Percentiles rank a stretch among this genome's conserved stretches.
These are phyloP conservation scores for Raddia guianensis DNA, from an alignment of 176 grass and related monocot genomes.

Conservation along the genomic window DNA sequence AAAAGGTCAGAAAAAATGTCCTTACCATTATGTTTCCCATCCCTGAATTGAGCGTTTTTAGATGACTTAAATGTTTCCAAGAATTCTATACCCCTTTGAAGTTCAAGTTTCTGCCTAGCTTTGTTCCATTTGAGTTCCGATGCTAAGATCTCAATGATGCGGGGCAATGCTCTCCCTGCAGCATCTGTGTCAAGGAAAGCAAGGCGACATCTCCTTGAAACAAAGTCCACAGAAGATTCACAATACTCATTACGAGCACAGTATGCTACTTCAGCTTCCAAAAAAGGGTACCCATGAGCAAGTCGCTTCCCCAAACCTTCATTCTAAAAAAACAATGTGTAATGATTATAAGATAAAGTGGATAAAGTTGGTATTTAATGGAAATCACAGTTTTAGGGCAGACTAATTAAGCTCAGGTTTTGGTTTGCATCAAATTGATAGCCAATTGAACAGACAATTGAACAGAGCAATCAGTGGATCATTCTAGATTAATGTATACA, in stretches of 20 bases:
- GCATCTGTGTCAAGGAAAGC: conserved; percentile 95
- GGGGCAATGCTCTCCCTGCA: conserved; percentile 69
- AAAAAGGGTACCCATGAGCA: conserved; percentile 83
- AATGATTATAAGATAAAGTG: not conserved
- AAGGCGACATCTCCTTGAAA: conserved; percentile 83
- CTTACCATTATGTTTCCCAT: conserved; percentile 89
- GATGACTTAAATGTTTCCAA: conserved; percentile 92
- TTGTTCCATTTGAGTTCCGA: conserved; percentile 87
- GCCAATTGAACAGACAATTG: not conserved
- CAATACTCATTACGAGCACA: conserved; percentile 89
- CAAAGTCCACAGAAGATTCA: conserved; percentile 80
- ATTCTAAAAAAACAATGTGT: conserved; percentile 49
- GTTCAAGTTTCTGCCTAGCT: conserved; percentile 61
- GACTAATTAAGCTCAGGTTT: not conserved
- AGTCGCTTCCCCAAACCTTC: conserved; percentile 87
- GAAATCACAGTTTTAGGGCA: not conserved
- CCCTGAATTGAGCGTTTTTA: conserved; percentile 84
- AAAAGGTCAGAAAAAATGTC: not conserved
- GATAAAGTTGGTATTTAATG: not conserved
- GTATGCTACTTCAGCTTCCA: conserved; percentile 98
- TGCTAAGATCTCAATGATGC: conserved; percentile 75
- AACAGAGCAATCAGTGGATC: not conserved
- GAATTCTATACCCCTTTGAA: conserved; percentile 74
- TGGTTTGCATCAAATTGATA: not conserved
- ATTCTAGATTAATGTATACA: not conserved